phyloP scores from a whole-genome alignment of 345 rosid genomes.

The Eucalyptus cloeziana region DNA sequence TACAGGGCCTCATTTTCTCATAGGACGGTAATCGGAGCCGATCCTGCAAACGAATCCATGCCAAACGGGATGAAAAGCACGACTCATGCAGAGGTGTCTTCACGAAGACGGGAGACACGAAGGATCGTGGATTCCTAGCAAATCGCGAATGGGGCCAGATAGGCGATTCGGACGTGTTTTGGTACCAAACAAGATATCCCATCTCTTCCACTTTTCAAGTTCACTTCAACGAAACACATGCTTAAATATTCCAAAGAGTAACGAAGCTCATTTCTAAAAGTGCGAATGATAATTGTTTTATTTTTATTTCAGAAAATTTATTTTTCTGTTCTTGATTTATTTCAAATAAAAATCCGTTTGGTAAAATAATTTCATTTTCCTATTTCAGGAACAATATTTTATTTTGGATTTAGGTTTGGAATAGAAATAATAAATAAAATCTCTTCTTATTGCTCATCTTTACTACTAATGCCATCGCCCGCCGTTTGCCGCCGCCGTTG shows the following conservation, averaged over 20 bases:
- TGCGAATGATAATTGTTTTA: accelerated
- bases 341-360: accelerated
- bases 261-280: accelerated
- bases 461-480: too few relatives aligned
- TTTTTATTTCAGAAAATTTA: accelerated
- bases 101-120: neutral
- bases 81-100: neutral
- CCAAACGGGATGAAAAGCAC: neutral
- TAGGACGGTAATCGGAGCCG: neutral
- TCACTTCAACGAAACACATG: too few relatives aligned
- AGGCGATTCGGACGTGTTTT: neutral
- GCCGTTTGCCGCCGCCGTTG: accelerated
- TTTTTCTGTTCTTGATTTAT: accelerated
- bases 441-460: accelerated
- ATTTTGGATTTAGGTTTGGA: accelerated
- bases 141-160: neutral
- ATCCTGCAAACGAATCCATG: neutral
- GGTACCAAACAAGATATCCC: neutral
- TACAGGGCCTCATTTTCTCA: neutral
- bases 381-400: accelerated
- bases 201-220: neutral
- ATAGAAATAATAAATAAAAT: too few relatives aligned
- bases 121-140: neutral
- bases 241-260: too few relatives aligned
- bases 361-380: too few relatives aligned